Evolutionary conservation across 306 rosid genomes (phyloP), one percentile per base, ranked within the genome.

Genomic region (Trifolium subterraneum): DNA sequence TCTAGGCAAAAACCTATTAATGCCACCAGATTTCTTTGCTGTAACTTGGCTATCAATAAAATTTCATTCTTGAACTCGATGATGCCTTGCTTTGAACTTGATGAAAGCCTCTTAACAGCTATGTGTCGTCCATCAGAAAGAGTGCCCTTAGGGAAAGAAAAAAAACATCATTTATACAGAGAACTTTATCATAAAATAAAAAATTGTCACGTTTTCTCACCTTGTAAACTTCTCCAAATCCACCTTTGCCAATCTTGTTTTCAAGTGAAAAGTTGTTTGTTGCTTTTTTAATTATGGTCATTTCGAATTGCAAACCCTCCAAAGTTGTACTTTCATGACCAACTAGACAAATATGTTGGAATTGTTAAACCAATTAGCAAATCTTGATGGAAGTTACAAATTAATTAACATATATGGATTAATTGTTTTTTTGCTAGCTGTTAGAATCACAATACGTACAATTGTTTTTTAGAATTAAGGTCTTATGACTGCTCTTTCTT

Each of bases 141-240:
- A 18, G n/a, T 27, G 10, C 91, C 96, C 96, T 86, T n/a, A n/a
- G n/a, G n/a, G n/a, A 6, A 48, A 33, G 22, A 31, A 71, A 74
- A 50, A 60, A 62, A 62, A 14, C 22, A 33, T 62, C 3, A 4
- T 33, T 33, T 13, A 7, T 7, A 36, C 23, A 62, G 0, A 33
- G 7, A 62, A 16, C 19, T 54, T 22, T 62, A 8, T 8, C 12
- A 51, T 18, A 51, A 16, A 44, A 51, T 35, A 4, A 51, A 16
- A 51, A 3, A 20, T 4, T 33, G 14, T 15, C 25, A 31, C 10
- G n/a, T 31, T 33, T 27, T 8, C 23, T 54, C 66, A 87, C 94
- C 86, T 82, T 89, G 62, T 81, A 89, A 25, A 89, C 94, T 66
- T 64, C 79, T 10, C 91, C 91, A 80, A 83, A 85, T 75, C 91